These are phyloP conservation scores for Bertia moriformis DNA, from an alignment of 2,329 filamentous ascomycete species.

Conservation along the genomic window DNA sequence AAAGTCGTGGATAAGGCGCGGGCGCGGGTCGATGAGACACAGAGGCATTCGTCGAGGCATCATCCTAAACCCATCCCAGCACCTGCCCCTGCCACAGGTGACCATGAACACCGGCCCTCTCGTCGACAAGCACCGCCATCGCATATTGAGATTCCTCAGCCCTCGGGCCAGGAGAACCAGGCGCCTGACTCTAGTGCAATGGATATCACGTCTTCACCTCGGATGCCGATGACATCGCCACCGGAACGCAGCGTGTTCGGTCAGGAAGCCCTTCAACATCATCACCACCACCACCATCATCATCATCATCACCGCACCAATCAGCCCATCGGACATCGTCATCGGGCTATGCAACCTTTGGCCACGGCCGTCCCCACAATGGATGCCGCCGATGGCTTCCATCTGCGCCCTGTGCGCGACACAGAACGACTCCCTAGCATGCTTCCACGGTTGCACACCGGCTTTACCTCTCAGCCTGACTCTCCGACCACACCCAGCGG, in stretches of 20 bases:
- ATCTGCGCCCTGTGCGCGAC: constrained; percentile 62
- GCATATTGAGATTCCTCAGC: constrained; percentile 62
- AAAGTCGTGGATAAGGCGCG: constrained; percentile 86
- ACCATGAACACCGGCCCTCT: constrained; percentile 38
- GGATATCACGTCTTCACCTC: constrained; percentile 45
- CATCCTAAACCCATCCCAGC: constrained; percentile 8
- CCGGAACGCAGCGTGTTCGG: constrained; percentile 16
- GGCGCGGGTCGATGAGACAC: constrained; percentile 70
- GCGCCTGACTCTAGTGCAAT: constrained; percentile 30
- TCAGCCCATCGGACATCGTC: constrained; percentile 14
- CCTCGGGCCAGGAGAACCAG: constrained; percentile 15
- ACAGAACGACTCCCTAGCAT: constrained; percentile 73
- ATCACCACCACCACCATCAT: too few species aligned
- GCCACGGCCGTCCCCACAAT: constrained; percentile 52
- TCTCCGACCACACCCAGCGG: constrained; percentile 76
- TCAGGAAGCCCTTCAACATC: background rate
- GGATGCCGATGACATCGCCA: constrained; percentile 54
- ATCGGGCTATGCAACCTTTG: constrained; percentile 48
- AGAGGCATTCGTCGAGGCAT: constrained; percentile 34
- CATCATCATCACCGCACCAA: background rate
- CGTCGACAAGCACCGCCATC: constrained; percentile 73
- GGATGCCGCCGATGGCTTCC: constrained; percentile 58
- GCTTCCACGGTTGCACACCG: constrained; percentile 53
- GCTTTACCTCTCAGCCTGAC: constrained; percentile 73
- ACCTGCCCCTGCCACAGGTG: constrained; percentile 27